Conservation (phyloP, 1,284 basidiomycete species). For the Leccinum pachyderme region DNA sequence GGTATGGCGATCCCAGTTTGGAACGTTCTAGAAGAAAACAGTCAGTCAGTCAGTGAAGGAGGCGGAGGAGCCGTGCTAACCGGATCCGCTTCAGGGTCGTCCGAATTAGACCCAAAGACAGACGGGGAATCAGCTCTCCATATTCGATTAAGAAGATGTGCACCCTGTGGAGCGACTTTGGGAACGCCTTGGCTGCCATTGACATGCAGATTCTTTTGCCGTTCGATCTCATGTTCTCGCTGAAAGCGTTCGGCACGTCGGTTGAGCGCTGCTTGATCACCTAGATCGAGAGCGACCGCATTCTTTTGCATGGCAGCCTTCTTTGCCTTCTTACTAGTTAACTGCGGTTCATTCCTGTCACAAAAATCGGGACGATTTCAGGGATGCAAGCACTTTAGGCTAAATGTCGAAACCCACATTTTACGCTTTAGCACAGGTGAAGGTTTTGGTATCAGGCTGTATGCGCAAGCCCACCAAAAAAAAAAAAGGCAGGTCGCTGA, state of each 20-base stretch:
- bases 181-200: constrained; percentile 37
- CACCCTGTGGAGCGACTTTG: constrained; percentile 49
- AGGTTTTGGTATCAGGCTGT: constrained; percentile 67
- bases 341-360: constrained; percentile 40
- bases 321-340: constrained; percentile 65
- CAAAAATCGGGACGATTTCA: constrained; percentile 11
- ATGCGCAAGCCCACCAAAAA: constrained; percentile 2
- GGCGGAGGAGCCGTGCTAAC: constrained; percentile 41
- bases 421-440: constrained; percentile 65
- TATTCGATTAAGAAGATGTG: constrained; percentile 50
- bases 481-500: neutral
- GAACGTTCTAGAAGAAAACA: constrained; percentile 69
- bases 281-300: constrained; percentile 47
- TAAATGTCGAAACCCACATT: constrained; percentile 40
- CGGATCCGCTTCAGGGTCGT: constrained; percentile 70
- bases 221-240: constrained; percentile 78
- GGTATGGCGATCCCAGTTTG: constrained; percentile 95
- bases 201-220: constrained; percentile 48
- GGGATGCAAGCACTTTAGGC: neutral
- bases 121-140: constrained; percentile 45
- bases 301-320: constrained; percentile 53
- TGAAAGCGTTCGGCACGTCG: constrained; percentile 75
- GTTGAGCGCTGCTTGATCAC: constrained; percentile 65
- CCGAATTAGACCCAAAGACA: constrained; percentile 43
- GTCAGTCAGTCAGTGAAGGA: constrained; percentile 13